Evolutionary conservation across 1,139 yeast genomes (phyloP).

Genomic region (Yamadazyma aaseri): DNA sequence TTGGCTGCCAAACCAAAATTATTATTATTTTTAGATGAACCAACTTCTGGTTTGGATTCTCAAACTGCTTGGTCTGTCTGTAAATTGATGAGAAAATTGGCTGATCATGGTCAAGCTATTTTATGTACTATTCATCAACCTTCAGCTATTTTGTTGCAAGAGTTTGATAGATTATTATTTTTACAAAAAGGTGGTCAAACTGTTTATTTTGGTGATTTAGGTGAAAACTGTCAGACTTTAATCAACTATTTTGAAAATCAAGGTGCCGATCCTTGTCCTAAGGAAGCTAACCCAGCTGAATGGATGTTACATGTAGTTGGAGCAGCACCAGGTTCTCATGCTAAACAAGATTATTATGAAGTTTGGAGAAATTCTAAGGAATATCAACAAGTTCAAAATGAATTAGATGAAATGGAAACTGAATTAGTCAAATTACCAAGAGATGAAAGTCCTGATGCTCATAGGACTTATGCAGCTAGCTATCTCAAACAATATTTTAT

Average conservation of each 20-base stretch:
- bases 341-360: constrained; percentile 33
- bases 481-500: constrained; percentile 24
- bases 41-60: constrained; percentile 43
- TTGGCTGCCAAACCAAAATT: constrained; percentile 40
- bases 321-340: constrained; percentile 36
- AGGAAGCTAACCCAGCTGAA: constrained; percentile 53
- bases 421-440: constrained; percentile 29
- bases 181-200: constrained; percentile 53
- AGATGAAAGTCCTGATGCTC: constrained; percentile 21
- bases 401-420: constrained; percentile 26
- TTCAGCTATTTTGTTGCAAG: constrained; percentile 36
- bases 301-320: constrained; percentile 57
- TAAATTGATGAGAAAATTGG: constrained; percentile 40
- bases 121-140: constrained; percentile 47
- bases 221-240: constrained; percentile 49
- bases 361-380: constrained; percentile 35
- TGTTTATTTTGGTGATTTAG: constrained; percentile 68
- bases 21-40: constrained; percentile 37
- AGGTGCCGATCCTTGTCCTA: constrained; percentile 47
- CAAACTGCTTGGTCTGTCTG: constrained; percentile 48
- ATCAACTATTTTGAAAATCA: constrained; percentile 56
- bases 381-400: constrained; percentile 21
- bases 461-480: constrained; percentile 27
- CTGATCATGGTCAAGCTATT: constrained; percentile 44
- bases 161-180: constrained; percentile 36